Base-by-base conservation (phyloP, 2,329 filamentous ascomycete species). In the Thelonectria blattea region DNA sequence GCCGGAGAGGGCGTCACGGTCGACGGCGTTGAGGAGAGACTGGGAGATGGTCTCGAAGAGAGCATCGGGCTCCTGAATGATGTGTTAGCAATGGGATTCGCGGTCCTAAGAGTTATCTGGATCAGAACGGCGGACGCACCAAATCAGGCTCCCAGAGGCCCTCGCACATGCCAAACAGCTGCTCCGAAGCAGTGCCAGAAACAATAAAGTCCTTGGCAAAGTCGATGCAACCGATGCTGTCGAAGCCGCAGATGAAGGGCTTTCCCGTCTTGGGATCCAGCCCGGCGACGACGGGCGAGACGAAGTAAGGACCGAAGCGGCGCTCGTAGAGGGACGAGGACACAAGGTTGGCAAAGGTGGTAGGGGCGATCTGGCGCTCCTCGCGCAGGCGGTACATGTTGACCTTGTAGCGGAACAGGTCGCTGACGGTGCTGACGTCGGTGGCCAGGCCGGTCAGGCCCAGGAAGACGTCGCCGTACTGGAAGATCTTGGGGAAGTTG, bases 401-500 rank as follows among this genome's bases (percentile, higher is more conserved):
- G 79, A 96, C 92, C 86, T 99, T 99, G 88, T 97, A 98, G 75
- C 95, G 93, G 87, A 99, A 96, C 69, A 98, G 90, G 81, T 99
- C 94, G 72, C 90, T 91, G 70, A 99, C 94, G 70, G 94, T 98
- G 67, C 87, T 87, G 67, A 99, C 93, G 78, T 99, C 95, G 71
- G 95, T 99, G 63, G 95, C 95, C 52, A 99, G 91, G 57, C 95
- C 95, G 5, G 95, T 98, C 63, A 99, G 88, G 58, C 95, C 95
- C 37, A 99, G 91, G 80, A 96, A 97, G 72, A 95, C 92, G 62
- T 94, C 92, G 74, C 92, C 93, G 85, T 96, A 98, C 79, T 90
- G 88, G 88, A 98, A 98, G 85, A 99, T 92, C 85, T 99, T 99
- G 83, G 95, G 95, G 85, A 98, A 98, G 89, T 98, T 95, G 89